These are phyloP conservation scores for Penicillium sp. DNA, from an alignment of 2,329 filamentous ascomycete species.

Conservation along the genomic window DNA sequence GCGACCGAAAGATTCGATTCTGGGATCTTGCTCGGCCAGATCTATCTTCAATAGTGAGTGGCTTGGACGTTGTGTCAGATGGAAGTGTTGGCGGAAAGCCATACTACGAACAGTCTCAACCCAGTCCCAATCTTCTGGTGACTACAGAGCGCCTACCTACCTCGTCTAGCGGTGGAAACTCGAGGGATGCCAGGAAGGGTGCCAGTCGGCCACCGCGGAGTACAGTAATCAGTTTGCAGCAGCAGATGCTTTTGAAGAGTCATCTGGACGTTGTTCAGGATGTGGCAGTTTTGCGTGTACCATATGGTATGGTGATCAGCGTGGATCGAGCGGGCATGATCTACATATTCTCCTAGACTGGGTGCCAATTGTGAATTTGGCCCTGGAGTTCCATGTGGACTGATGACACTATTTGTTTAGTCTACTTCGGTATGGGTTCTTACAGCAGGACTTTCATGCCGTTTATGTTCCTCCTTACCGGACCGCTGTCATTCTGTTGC, in stretches of 20 bases:
- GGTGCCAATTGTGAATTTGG: no score
- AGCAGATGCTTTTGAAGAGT: slow-evolving; percentile 80
- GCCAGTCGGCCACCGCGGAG: slow-evolving; percentile 62
- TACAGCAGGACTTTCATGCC: no score
- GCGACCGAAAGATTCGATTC: slow-evolving; percentile 87
- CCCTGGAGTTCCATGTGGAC: no score
- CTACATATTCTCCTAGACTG: slow-evolving; percentile 69
- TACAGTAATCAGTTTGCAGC: slow-evolving; percentile 83
- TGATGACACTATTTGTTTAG: no score
- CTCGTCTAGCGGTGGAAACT: slow-evolving; percentile 31
- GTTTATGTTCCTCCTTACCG: no score
- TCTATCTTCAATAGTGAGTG: slow-evolving; percentile 77
- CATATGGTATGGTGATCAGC: slow-evolving; percentile 90
- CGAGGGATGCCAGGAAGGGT: slow-evolving; percentile 37
- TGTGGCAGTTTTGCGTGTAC: slow-evolving; percentile 81
- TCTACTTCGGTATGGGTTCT: no score
- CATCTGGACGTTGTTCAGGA: slow-evolving; percentile 89
- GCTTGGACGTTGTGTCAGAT: slow-evolving; percentile 68
- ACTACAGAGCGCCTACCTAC: slow-evolving; percentile 65
- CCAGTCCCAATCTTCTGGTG: slow-evolving; percentile 63
- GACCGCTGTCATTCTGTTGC: no score
- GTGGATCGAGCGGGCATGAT: slow-evolving; percentile 87
- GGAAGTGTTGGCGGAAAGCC: slow-evolving; percentile 54
- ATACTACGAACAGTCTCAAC: slow-evolving; percentile 68
- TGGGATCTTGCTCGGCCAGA: slow-evolving; percentile 86